Evolutionary conservation across 2,329 filamentous ascomycete genomes (phyloP), one percentile per base, ranked within the genome.

Genomic region (Ophiostoma sp.): DNA sequence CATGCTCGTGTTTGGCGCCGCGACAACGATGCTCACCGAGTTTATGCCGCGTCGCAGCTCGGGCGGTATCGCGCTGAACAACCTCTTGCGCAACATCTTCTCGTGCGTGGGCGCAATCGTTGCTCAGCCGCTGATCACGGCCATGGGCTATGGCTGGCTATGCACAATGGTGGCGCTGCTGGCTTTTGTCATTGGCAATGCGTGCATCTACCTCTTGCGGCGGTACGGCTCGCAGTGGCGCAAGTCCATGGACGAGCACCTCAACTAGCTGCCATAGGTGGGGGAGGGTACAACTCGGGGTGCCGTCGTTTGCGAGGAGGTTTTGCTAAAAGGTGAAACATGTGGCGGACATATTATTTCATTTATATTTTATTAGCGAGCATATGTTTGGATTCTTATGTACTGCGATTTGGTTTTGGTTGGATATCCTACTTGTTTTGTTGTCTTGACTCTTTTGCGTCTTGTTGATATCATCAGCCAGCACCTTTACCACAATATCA

Each of bases 11-110:
- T 93, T 91, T 78, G 84, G 86, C 65, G 84, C 87, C 73, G 82
- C 86, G 0, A 93, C 90, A 0, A 95, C 92, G 0, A 93, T 95
- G 89, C 80, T 95, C 72, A 94, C 91, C 0, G 91, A 95, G 75
- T 93, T 94, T 75, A 89, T 94, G 82, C 90, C 90, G 14, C 83
- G 85, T 58, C 83, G 84, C 71, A 89, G 88, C 65, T 90, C 87
- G 4, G 85, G 85, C 11, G 91, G 90, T 0, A 89, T 94, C 3
- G 92, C 91, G 0, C 81, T 93, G 60, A 93, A 94, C 77, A 94
- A 94, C 75, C 91, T 94, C 74, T 82, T 91, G 66, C 81, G 91
- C 64, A 95, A 94, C 73, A 91, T 93, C 52, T 88, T 93, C 73
- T 87, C 85, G 65, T 93, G 89, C 70, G 82, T 91, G 0, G 91